phyloP scores from a whole-genome alignment of 148 eudicot genomes.

The Selenicereus undatus region DNA sequence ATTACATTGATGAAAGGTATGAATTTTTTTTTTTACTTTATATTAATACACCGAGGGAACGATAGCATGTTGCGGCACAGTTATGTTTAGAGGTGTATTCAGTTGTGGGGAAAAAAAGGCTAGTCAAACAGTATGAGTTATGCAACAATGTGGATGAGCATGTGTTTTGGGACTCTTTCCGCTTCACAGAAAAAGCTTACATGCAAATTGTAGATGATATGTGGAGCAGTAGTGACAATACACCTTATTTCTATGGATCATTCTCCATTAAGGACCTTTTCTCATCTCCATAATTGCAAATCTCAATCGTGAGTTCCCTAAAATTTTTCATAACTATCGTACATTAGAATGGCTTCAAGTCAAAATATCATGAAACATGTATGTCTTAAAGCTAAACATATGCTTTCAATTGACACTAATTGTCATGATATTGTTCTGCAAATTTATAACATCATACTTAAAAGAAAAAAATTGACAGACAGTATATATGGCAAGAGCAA shows the following conservation, averaged over 20 bases:
- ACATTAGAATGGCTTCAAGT: not conserved
- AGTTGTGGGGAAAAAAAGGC: constrained; percentile 61
- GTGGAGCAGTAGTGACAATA: constrained; percentile 24
- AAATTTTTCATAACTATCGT: no score
- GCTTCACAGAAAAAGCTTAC: constrained; percentile 33
- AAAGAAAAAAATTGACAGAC: no score
- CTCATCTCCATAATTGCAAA: not conserved
- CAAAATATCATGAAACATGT: not conserved
- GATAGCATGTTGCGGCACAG: constrained; percentile 60
- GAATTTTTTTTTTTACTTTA: no score
- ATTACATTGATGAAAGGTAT: no score
- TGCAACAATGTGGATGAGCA: constrained; percentile 29
- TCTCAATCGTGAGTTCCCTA: no score
- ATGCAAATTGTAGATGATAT: constrained; percentile 33
- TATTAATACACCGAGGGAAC: constrained; percentile 39
- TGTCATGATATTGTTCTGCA: not conserved
- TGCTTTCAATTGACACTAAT: not conserved
- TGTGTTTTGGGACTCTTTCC: constrained; percentile 41
- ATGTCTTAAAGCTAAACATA: not conserved
- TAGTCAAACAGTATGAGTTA: constrained; percentile 27
- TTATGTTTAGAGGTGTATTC: constrained; percentile 35
- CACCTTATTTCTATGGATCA: constrained; percentile 9
- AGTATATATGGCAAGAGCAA: no score
- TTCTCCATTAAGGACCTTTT: constrained; percentile 29
- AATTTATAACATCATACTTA: no score